These are phyloP conservation scores for Lophiostoma macrostomum DNA, from an alignment of 495 filamentous ascomycete genomes.

Conservation along the genomic window DNA sequence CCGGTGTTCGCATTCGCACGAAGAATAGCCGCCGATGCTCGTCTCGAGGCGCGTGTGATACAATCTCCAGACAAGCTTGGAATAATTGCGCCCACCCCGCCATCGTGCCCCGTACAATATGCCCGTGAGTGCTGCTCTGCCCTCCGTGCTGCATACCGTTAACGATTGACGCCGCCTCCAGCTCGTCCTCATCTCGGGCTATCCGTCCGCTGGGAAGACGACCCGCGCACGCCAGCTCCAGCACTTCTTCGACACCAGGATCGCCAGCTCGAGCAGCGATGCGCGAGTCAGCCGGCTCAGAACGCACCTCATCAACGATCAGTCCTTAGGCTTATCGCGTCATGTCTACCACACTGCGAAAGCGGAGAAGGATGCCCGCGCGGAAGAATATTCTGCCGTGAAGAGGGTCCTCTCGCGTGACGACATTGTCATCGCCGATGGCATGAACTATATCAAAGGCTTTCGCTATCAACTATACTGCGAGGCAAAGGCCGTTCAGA, in stretches of 20 bases:
- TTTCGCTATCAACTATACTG: slow-evolving; percentile 95
- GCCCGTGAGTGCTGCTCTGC: slow-evolving; percentile 12
- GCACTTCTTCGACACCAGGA: slow-evolving; percentile 57
- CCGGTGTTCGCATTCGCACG: no score
- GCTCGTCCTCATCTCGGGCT: slow-evolving; percentile 92
- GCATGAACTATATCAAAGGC: slow-evolving; percentile 96
- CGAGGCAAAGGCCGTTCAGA: slow-evolving; percentile 83
- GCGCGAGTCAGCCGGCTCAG: slow-evolving; percentile 53
- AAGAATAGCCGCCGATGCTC: no score
- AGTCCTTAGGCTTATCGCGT: slow-evolving; percentile 60
- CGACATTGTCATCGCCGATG: slow-evolving; percentile 85
- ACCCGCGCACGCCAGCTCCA: slow-evolving; percentile 78
- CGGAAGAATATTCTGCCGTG: slow-evolving; percentile 75
- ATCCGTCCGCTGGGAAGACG: slow-evolving; percentile 89
- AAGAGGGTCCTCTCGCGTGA: slow-evolving; percentile 75
- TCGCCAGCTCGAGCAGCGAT: slow-evolving; percentile 43
- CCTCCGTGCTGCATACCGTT: no score
- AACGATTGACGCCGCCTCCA: slow-evolving; percentile 40
- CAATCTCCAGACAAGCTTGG: no score
- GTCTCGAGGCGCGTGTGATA: no score
- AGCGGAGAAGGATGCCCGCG: slow-evolving; percentile 89
- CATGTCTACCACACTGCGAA: slow-evolving; percentile 63
- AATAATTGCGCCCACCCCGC: no score
- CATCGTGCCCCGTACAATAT: background rate
- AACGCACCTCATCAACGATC: slow-evolving; percentile 68